Evolutionary conservation across 371 early-diverging fungal species (phyloP).

Genomic region (Zopfochytrium polystomum): DNA sequence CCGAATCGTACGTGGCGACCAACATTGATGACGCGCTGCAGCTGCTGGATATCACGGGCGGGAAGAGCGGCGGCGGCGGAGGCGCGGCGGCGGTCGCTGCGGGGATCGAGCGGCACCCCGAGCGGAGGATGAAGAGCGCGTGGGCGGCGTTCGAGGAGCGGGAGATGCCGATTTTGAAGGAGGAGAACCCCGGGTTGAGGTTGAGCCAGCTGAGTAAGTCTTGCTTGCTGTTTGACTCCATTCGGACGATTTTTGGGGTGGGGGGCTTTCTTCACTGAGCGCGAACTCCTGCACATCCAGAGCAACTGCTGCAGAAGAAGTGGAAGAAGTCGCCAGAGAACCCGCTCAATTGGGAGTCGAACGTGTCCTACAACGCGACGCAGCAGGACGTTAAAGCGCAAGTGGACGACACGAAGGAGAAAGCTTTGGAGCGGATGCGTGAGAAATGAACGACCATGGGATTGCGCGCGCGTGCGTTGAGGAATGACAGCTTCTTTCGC

Average conservation of each 20-base stretch:
- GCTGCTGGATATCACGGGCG: slow-evolving; percentile 33
- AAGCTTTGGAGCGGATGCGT: slow-evolving; percentile 31
- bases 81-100: slow-evolving; percentile 7
- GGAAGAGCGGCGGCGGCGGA: background rate
- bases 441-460: too few species aligned
- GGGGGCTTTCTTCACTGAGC: too few species aligned
- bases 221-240: background rate
- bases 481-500: too few species aligned
- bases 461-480: too few species aligned
- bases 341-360: slow-evolving; percentile 38
- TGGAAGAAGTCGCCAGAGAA: slow-evolving; percentile 54
- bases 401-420: slow-evolving; percentile 22
- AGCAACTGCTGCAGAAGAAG: slow-evolving; percentile 47
- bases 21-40: slow-evolving; percentile 48
- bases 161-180: slow-evolving; percentile 44
- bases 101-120: slow-evolving; percentile 48
- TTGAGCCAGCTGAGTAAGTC: slow-evolving; percentile 44
- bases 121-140: slow-evolving; percentile 49
- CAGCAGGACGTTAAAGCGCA: slow-evolving; percentile 31
- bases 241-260: background rate
- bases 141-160: slow-evolving; percentile 50
- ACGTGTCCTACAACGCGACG: slow-evolving; percentile 31
- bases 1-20: slow-evolving; percentile 37
- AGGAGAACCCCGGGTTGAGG: slow-evolving; percentile 47
- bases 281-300: background rate